Evolutionary conservation across 164 flowering plant genomes (phyloP), one percentile per base, ranked within the genome.

Genomic region (Dillenia suffruticosa): DNA sequence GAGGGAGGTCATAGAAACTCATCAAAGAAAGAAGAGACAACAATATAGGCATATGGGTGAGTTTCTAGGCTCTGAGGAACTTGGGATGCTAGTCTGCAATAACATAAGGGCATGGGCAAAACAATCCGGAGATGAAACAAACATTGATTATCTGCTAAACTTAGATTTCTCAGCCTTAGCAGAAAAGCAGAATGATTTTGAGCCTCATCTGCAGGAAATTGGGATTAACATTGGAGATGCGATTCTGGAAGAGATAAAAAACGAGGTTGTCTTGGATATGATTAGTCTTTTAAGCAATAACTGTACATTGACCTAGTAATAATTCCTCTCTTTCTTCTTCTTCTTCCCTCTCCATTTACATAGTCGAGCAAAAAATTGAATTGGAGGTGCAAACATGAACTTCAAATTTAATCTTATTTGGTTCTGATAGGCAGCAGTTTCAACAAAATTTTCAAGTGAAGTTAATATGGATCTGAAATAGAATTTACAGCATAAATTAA

Each of bases 81-180:
- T 74, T 12, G 79, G 78, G 63, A 72, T 72, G 63, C 64, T 75
- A 47, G 60, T 74, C 10, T 67, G 71, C 44, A 76, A 77, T 19
- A 62, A 72, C 55, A 55, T 80, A 0, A 59, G 61, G 54, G 15
- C 17, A 12, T 77, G 71, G 85, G 79, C 67, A 0, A 74, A 63
- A 46, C 73, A 68, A 59, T 61, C 69, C 11, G 73, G 73, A 46
- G 57, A 75, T 49, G 68, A 72, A 58, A 63, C 68, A n/a, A 79
- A 69, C 62, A 62, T 64, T 17, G 52, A 24, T 14, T 56, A 64
- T 14, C 45, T 80, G 26, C 19, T 75, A 49, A 51, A 59, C 1
- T 58, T 59, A 32, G 81, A 80, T 52, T 52, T 71, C 12, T 50
- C 54, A 24, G 69, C 49, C 32, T 66, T 77, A 16, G 51, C 9